Conservation (phyloP, 2,329 filamentous ascomycete genomes). For the Claviceps sorghi region DNA sequence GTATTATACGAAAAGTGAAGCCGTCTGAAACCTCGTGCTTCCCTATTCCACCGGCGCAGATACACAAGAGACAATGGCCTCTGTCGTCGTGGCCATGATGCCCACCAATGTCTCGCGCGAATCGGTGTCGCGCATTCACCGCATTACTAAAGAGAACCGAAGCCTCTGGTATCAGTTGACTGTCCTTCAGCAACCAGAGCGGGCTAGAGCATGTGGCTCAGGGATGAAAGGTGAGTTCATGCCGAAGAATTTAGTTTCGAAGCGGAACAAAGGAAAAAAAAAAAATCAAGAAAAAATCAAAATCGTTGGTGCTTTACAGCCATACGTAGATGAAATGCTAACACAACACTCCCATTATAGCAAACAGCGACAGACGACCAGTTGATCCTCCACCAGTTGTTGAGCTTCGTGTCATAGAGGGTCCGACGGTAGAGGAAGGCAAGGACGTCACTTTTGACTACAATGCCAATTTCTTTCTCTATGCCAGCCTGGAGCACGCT, state of each 20-base stretch:
- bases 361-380: conserved; percentile 59
- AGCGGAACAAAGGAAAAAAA: not conserved
- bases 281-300: not conserved
- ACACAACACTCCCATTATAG: conserved; percentile 11
- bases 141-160: conserved; percentile 55
- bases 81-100: conserved; percentile 15
- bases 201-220: conserved; percentile 85
- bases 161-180: conserved; percentile 67
- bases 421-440: conserved; percentile 42
- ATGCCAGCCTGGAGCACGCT: conserved; percentile 76
- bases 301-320: not conserved
- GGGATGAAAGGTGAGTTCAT: conserved; percentile 71
- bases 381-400: conserved; percentile 93
- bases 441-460: conserved; percentile 76
- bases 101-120: conserved; percentile 19
- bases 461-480: conserved; percentile 96
- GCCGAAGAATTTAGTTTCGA: not conserved
- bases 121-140: conserved; percentile 30
- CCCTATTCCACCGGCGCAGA: not conserved
- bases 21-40: not conserved
- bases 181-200: conserved; percentile 87
- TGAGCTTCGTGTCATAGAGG: conserved; percentile 74
- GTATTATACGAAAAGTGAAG: not conserved
- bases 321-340: conserved; percentile 5
- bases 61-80: conserved; percentile 19